Conservation (phyloP, 2,329 filamentous ascomycete species). For the Talaromyces albobiverticillius region DNA sequence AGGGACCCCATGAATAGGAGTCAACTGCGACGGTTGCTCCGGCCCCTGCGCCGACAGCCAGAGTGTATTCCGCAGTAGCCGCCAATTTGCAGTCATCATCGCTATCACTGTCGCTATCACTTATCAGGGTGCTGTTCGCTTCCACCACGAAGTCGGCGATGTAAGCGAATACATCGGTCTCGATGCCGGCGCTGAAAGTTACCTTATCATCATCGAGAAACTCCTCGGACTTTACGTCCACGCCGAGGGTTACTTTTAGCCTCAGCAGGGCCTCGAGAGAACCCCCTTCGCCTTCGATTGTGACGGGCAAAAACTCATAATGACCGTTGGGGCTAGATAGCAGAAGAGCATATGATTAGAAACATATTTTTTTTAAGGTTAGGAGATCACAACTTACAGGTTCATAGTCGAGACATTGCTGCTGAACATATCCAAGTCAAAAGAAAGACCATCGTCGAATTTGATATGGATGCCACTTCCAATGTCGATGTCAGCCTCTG, state of each 20-base stretch:
- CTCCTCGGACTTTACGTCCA: conserved; percentile 15
- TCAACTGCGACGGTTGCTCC: conserved; percentile 51
- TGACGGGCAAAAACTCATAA: conserved; percentile 58
- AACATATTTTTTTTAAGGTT: too few species aligned
- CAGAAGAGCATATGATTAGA: too few species aligned
- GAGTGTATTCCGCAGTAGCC: conserved; percentile 49
- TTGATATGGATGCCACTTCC: conserved; percentile 56
- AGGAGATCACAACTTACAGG: conserved; percentile 42
- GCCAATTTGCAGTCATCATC: conserved; percentile 44
- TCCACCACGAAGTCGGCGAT: conserved; percentile 55
- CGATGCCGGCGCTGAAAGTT: conserved; percentile 47
- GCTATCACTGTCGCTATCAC: conserved; percentile 30
- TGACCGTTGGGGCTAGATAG: conserved; percentile 47
- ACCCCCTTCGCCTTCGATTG: conserved; percentile 43
- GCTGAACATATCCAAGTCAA: conserved; percentile 53
- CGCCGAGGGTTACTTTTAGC: conserved; percentile 21
- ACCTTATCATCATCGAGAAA: too few species aligned
- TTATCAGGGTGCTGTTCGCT: conserved; percentile 43
- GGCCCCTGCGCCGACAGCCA: conserved; percentile 54
- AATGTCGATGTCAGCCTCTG: conserved; percentile 49
- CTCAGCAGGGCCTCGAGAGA: conserved; percentile 27
- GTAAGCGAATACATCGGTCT: conserved; percentile 50
- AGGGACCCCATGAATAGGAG: conserved; percentile 50
- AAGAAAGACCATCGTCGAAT: conserved; percentile 49
- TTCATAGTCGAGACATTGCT: conserved; percentile 47